Evolutionary conservation across 108 stramenopile species (phyloP), one percentile per base, ranked within the genome.

Genomic region (Nitzschia inconspicua): DNA sequence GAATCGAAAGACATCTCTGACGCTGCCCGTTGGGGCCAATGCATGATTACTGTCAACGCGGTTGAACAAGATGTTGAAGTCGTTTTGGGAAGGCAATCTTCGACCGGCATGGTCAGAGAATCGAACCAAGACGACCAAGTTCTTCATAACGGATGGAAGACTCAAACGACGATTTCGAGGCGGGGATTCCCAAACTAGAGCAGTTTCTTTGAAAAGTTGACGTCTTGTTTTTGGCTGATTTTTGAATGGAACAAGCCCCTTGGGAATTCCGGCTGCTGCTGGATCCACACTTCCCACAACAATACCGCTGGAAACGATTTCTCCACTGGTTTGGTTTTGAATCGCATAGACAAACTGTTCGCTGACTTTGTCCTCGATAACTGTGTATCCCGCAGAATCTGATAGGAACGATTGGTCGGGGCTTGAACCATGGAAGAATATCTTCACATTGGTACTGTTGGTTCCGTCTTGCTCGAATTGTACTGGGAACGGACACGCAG

Each of bases 31-130:
- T 35, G 59, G 67, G 5, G 67, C 67, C 23, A 62, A 23, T 7
- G 6, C 11, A 11, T 43, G 20, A 19, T 60, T 26, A 34, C 44
- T n/a, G 16, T 43, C 65, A 0, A 35, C 27, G 11, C 50, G 43
- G 31, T 68, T 68, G 49, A 61, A 61, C 23, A 68, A 47, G 22
- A 61, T 47, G 11, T 68, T 3, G n/a, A 68, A 24, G 23, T 60
- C 67, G 26, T 25, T 24, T 29, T 14, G 22, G 4, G 67, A 26
- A 18, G 67, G 67, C 24, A 68, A 34, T 18, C n/a, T 31, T 47
- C 65, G 32, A 31, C 20, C 29, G 23, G 2, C 4, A 39, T 70
- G 68, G 27, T 64, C 32, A 14, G 57, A 25, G 16, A 64, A 64
- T 3, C 63, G 51, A 26, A 64, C 51, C 10, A 64, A 52, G 31